Conservation (phyloP, 768 basidiomycete genomes). For the Cystobasidium onofrii region DNA sequence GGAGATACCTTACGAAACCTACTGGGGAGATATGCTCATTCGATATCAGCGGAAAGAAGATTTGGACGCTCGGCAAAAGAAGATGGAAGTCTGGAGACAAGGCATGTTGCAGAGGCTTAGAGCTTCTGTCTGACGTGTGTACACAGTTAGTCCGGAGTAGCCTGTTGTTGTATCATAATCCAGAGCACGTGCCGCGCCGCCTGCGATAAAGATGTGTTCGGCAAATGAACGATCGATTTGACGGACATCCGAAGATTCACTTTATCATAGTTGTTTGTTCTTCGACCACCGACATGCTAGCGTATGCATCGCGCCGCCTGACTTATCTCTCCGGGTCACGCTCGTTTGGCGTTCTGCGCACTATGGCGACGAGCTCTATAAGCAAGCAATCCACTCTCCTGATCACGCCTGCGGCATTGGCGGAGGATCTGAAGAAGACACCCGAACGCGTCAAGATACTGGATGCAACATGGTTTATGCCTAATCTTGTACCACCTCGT, state of each 20-base stretch:
- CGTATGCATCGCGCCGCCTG: neutral
- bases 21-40: conserved; percentile 19
- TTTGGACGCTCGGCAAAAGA: neutral
- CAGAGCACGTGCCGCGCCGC: too few relatives aligned
- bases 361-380: neutral
- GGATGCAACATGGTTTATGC: conserved; percentile 93
- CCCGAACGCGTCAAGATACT: conserved; percentile 44
- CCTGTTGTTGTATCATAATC: too few relatives aligned
- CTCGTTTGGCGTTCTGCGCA: neutral
- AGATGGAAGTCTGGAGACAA: neutral
- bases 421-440: conserved; percentile 39
- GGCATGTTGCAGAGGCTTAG: neutral
- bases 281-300: neutral
- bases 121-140: neutral
- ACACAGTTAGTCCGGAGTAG: too few relatives aligned
- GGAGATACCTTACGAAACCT: conserved; percentile 20
- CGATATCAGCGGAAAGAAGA: neutral
- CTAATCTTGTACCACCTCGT: conserved; percentile 58
- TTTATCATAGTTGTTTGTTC: too few relatives aligned
- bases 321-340: neutral
- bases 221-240: too few relatives aligned
- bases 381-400: neutral
- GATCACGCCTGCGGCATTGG: conserved; percentile 18
- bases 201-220: too few relatives aligned
- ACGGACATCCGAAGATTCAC: too few relatives aligned